Evolutionary conservation across 2,329 filamentous ascomycete genomes (phyloP).

Genomic region (Coleophoma cylindrospora): DNA sequence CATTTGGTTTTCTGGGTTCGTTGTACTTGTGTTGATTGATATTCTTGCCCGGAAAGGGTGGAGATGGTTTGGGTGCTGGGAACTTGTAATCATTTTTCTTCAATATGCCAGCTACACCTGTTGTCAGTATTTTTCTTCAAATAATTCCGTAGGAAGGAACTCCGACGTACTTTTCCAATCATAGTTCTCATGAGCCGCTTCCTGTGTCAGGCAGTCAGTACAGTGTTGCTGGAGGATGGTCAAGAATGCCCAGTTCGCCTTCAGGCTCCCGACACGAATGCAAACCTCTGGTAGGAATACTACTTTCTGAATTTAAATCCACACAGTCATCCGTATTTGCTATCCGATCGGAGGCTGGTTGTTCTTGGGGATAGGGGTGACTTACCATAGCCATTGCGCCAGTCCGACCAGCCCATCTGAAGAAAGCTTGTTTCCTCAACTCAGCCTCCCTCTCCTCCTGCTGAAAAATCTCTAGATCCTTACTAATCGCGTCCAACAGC

Average conservation of each 20-base stretch:
- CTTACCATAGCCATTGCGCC: constrained; percentile 1
- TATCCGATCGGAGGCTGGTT: not conserved
- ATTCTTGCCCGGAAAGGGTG: not conserved
- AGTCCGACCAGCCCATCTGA: constrained; percentile 24
- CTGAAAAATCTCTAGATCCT: constrained; percentile 20
- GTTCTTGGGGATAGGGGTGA: not conserved
- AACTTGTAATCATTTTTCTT: not conserved
- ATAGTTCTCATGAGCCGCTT: not conserved
- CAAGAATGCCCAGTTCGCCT: too few relatives aligned
- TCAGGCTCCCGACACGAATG: too few relatives aligned
- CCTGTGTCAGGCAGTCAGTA: not conserved
- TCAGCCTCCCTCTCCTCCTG: constrained; percentile 19
- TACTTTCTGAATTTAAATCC: too few relatives aligned
- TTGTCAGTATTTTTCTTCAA: not conserved
- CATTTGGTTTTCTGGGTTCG: not conserved
- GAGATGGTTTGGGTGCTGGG: not conserved
- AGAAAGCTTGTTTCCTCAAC: constrained; percentile 23
- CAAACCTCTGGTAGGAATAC: too few relatives aligned
- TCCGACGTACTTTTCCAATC: not conserved
- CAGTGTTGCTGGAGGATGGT: too few relatives aligned
- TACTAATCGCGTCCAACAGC: constrained; percentile 18
- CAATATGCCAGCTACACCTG: not conserved
- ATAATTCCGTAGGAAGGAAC: not conserved
- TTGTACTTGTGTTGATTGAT: not conserved
- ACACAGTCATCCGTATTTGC: too few relatives aligned